Base-by-base conservation (phyloP, 2,329 filamentous ascomycete species). In the Pyrenophora tritici-repentis region DNA sequence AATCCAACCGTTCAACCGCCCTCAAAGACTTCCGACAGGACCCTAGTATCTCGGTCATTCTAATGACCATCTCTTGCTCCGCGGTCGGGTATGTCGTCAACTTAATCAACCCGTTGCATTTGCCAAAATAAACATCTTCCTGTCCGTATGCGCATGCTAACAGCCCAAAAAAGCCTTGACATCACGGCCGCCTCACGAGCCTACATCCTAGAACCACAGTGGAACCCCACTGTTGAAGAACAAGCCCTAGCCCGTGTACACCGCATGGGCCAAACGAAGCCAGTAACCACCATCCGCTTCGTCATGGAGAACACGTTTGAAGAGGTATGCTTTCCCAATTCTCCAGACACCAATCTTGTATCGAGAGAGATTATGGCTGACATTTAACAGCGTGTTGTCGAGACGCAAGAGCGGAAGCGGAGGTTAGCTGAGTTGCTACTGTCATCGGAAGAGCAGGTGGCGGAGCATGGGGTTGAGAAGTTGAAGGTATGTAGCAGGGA, bases 141-240 rank as follows among this genome's bases (percentile, higher is more conserved):
- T n/a, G n/a, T n/a, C n/a, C n/a, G n/a, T n/a, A n/a, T n/a, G n/a
- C n/a, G n/a, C n/a, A n/a, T n/a, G n/a, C n/a, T n/a, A n/a, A n/a
- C n/a, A n/a, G n/a, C 4, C 0, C 36, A 16, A 14, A 38, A 4
- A 12, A 45, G 42, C 24, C 37, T 48, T 13, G 79, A 78, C 0
- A 63, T 83, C 0, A 81, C 79, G 0, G 76, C 67, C 0, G 79
- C 80, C 0, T 77, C 78, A 0, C 69, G 76, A 1, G 78, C 75
- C 0, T 80, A 80, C 39, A 70, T 82, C 0, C 75, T 82, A 68
- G 80, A 83, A 44, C 79, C 80, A 0, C 79, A 81, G n/a, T 75
- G 77, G 63, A 80, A 78, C 14, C 76, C 75, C 1, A 75, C 73
- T 0, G 40, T 78, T 0, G 75, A 79, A 53, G 76, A 78, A 3